Evolutionary conservation across 2,329 filamentous ascomycete species (phyloP).

Genomic region (Pseudogymnoascus sp.): DNA sequence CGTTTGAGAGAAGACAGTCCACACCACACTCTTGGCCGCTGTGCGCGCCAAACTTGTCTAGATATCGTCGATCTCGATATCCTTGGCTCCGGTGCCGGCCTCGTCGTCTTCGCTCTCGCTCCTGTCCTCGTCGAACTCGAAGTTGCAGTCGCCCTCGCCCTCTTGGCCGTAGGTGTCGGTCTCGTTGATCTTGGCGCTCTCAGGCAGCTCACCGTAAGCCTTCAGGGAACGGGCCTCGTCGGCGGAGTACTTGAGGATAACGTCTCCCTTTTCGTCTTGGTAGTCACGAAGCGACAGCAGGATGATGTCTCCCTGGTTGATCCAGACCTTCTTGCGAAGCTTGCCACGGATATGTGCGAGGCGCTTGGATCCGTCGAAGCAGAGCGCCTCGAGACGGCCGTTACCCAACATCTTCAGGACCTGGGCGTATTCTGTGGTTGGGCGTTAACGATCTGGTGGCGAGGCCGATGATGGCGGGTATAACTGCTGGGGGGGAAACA

Average conservation of each 20-base stretch:
- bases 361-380: constrained; percentile 89
- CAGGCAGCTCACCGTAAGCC: constrained; percentile 93
- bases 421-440: constrained; percentile 61
- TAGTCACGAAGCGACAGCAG: constrained; percentile 82
- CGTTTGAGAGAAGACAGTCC: constrained; percentile 62
- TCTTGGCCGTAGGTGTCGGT: constrained; percentile 89
- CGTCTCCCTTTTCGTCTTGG: constrained; percentile 88
- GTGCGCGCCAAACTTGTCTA: constrained; percentile 38
- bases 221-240: constrained; percentile 94
- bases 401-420: constrained; percentile 95
- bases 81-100: constrained; percentile 57
- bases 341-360: constrained; percentile 87
- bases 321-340: constrained; percentile 99
- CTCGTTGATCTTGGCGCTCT: constrained; percentile 99
- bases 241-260: constrained; percentile 90
- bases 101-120: constrained; percentile 50
- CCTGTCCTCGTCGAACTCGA: constrained; percentile 96
- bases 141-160: constrained; percentile 90
- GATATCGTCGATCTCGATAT: constrained; percentile 94
- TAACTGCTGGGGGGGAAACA: constrained; percentile 16
- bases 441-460: constrained; percentile 4
- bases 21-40: constrained; percentile 16
- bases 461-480: not conserved
- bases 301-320: constrained; percentile 96
- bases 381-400: constrained; percentile 80